phyloP scores from a whole-genome alignment of 2,329 filamentous ascomycete species.

The Canariomyces notabilis region DNA sequence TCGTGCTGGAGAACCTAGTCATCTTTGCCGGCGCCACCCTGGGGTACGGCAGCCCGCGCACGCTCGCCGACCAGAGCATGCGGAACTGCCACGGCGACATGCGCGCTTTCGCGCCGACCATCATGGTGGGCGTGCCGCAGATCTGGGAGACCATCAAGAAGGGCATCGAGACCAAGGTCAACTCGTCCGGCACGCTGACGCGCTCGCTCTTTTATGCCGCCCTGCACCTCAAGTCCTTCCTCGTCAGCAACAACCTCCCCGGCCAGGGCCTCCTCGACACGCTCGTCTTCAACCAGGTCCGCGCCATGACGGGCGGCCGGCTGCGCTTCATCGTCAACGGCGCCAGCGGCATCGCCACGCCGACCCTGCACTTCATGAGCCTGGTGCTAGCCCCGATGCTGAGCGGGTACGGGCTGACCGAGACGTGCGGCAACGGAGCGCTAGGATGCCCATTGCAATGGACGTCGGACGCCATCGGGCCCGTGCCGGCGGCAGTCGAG shows the following conservation, averaged over 20 bases:
- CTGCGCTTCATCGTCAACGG: slow-evolving; percentile 92
- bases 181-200: slow-evolving; percentile 62
- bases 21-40: slow-evolving; percentile 86
- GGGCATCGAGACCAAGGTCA: slow-evolving; percentile 77
- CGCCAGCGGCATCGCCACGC: slow-evolving; percentile 81
- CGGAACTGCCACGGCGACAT: slow-evolving; percentile 92
- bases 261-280: slow-evolving; percentile 68
- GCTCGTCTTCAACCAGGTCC: slow-evolving; percentile 86
- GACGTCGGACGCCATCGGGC: slow-evolving; percentile 71
- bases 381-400: slow-evolving; percentile 94
- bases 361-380: slow-evolving; percentile 86
- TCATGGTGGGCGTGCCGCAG: slow-evolving; percentile 90
- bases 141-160: slow-evolving; percentile 98
- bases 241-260: slow-evolving; percentile 56
- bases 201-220: slow-evolving; percentile 73
- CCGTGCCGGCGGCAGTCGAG: slow-evolving; percentile 71
- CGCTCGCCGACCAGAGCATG: slow-evolving; percentile 78
- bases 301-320: slow-evolving; percentile 80
- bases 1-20: slow-evolving; percentile 88
- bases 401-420: slow-evolving; percentile 87
- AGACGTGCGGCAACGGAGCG: slow-evolving; percentile 82
- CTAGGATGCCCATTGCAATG: slow-evolving; percentile 80
- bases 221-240: slow-evolving; percentile 53
- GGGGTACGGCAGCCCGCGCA: slow-evolving; percentile 88
- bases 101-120: slow-evolving; percentile 80